Percentiles rank a stretch among this genome's conserved stretches.
Evolutionary conservation across 768 basidiomycete species (phyloP).

Genomic region (Nidularia sp.): DNA sequence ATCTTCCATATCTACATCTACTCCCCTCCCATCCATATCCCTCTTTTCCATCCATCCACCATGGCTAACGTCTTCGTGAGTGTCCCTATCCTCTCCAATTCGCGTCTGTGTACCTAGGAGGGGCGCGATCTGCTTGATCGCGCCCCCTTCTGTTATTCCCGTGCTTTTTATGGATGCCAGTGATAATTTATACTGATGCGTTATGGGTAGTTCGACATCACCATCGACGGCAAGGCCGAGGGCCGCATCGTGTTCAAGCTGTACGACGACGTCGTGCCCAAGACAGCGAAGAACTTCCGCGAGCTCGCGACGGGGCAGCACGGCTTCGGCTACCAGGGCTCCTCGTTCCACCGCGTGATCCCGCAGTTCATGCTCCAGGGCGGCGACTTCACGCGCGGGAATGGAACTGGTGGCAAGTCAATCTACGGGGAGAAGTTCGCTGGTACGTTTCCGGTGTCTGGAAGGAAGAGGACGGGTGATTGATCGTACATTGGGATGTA

Average conservation of each 20-base stretch:
- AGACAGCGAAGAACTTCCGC: constrained; percentile 81
- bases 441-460: too few relatives aligned
- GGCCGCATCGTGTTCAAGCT: constrained; percentile 83
- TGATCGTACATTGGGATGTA: too few relatives aligned
- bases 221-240: constrained; percentile 29
- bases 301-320: constrained; percentile 76
- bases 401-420: constrained; percentile 80
- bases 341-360: constrained; percentile 78
- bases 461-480: too few relatives aligned
- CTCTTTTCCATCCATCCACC: not conserved
- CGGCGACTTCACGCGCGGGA: constrained; percentile 71
- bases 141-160: too few relatives aligned
- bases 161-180: not conserved
- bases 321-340: constrained; percentile 71
- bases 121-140: too few relatives aligned
- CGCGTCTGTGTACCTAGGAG: too few relatives aligned
- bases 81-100: not conserved
- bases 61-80: constrained; percentile 38
- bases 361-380: constrained; percentile 87
- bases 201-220: constrained; percentile 59
- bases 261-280: constrained; percentile 74
- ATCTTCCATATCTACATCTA: too few relatives aligned
- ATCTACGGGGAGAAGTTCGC: constrained; percentile 69
- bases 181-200: not conserved
- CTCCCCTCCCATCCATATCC: not conserved